Conservation (phyloP, 805 yeast genomes). For the Tetrapisispora pingtungensis region DNA sequence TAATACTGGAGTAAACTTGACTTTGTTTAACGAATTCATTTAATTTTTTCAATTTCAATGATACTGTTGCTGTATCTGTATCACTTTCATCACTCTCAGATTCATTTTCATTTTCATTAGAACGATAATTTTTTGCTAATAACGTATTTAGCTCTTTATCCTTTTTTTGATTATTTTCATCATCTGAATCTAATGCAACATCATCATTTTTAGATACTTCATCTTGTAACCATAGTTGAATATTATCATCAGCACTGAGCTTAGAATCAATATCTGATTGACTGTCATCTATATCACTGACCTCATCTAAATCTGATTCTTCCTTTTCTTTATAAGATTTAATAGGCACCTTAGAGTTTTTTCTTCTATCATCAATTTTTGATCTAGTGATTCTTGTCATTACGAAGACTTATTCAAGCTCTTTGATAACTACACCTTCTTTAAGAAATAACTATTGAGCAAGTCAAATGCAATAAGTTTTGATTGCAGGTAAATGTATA, state of each 20-base stretch:
- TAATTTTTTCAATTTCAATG: constrained; percentile 53
- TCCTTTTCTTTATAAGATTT: constrained; percentile 21
- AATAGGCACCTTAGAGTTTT: background rate
- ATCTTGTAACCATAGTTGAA: constrained; percentile 23
- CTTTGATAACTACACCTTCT: too few relatives aligned
- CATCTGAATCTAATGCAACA: constrained; percentile 21
- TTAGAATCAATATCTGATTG: constrained; percentile 7
- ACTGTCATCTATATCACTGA: constrained; percentile 6
- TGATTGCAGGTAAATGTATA: too few relatives aligned
- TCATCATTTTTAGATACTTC: constrained; percentile 11
- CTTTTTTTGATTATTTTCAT: constrained; percentile 5
- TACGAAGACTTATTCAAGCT: background rate
- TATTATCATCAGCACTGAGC: constrained; percentile 4
- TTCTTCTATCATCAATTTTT: background rate
- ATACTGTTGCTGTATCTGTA: constrained; percentile 37
- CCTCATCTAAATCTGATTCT: constrained; percentile 22
- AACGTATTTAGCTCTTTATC: constrained; percentile 7
- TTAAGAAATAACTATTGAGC: too few relatives aligned
- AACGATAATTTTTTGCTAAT: background rate
- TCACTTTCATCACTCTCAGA: constrained; percentile 15
- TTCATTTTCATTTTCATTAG: constrained; percentile 6
- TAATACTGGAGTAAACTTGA: constrained; percentile 76
- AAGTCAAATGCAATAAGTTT: too few relatives aligned
- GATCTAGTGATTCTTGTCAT: constrained; percentile 2
- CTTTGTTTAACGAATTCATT: constrained; percentile 76